phyloP scores from a whole-genome alignment of 2,329 filamentous ascomycete genomes.

The Tolypocladium endophyticum region DNA sequence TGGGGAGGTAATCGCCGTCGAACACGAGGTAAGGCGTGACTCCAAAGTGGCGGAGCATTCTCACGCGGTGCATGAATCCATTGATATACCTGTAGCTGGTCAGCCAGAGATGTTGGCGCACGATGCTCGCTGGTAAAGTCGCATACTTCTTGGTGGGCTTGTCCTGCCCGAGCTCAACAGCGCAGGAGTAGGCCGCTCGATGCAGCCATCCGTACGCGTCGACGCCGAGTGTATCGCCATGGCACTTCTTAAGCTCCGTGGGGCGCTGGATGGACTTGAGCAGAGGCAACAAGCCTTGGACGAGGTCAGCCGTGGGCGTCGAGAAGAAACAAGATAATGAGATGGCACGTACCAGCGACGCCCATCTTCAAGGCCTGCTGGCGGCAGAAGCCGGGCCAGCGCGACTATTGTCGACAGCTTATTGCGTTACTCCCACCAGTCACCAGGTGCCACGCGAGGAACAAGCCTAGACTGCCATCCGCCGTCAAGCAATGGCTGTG shows the following conservation, averaged over 20 bases:
- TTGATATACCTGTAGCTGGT: conserved; percentile 63
- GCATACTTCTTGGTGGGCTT: conserved; percentile 78
- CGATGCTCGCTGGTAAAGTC: neutral
- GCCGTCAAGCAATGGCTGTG: neutral
- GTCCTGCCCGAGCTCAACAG: conserved; percentile 78
- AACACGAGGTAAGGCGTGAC: conserved; percentile 94
- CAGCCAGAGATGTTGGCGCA: neutral
- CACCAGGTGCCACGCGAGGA: neutral
- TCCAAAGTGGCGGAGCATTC: conserved; percentile 89
- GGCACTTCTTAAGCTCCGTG: conserved; percentile 75
- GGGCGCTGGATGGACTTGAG: conserved; percentile 95
- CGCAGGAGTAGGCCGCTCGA: conserved; percentile 80
- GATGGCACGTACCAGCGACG: conserved; percentile 20
- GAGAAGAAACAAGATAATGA: neutral
- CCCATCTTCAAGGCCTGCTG: conserved; percentile 17
- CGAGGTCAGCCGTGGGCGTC: conserved; percentile 9
- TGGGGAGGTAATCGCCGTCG: conserved; percentile 89
- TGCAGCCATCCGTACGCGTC: conserved; percentile 99
- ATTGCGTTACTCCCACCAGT: neutral
- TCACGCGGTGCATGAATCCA: conserved; percentile 79
- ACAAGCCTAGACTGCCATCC: neutral
- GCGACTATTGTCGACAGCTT: neutral
- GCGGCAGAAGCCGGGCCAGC: neutral
- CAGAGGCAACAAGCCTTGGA: conserved; percentile 69
- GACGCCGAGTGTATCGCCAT: conserved; percentile 82